phyloP scores from a whole-genome alignment of 2,329 filamentous ascomycete genomes.

The Bipolaris oryzae region DNA sequence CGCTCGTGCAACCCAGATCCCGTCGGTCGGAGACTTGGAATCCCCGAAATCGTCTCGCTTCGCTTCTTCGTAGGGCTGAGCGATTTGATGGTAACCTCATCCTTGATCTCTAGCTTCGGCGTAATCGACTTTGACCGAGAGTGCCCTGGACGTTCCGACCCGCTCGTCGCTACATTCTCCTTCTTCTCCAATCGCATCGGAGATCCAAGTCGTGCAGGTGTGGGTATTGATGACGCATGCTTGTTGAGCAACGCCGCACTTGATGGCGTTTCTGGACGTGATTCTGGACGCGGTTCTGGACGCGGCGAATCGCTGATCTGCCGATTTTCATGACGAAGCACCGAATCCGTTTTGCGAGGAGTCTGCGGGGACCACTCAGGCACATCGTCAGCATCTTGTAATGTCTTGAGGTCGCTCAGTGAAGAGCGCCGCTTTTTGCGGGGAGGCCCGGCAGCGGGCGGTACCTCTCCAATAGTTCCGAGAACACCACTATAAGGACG shows the following conservation, averaged over 20 bases:
- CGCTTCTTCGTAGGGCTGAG: slow-evolving; percentile 53
- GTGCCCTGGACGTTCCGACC: slow-evolving; percentile 30
- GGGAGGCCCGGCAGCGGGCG: slow-evolving; percentile 44
- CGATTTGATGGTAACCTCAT: slow-evolving; percentile 48
- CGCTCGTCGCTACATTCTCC: slow-evolving; percentile 48
- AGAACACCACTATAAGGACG: slow-evolving; percentile 40
- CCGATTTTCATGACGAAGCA: slow-evolving; percentile 25
- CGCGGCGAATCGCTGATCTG: slow-evolving; percentile 40
- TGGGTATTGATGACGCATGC: slow-evolving; percentile 48
- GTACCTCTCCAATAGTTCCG: slow-evolving; percentile 59
- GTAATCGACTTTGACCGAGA: slow-evolving; percentile 33
- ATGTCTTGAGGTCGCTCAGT: slow-evolving; percentile 78
- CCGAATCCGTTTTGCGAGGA: slow-evolving; percentile 39
- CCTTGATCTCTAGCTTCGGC: slow-evolving; percentile 28
- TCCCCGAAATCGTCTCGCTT: slow-evolving; percentile 54
- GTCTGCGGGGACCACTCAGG: slow-evolving; percentile 49
- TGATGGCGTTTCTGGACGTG: slow-evolving; percentile 38
- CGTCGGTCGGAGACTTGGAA: slow-evolving; percentile 56
- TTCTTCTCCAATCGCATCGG: slow-evolving; percentile 50
- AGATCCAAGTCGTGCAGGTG: slow-evolving; percentile 50
- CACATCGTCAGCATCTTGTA: slow-evolving; percentile 63
- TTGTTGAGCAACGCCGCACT: slow-evolving; percentile 41
- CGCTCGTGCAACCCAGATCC: slow-evolving; percentile 57
- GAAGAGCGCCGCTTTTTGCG: slow-evolving; percentile 86
- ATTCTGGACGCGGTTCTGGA: slow-evolving; percentile 18